Conservation (phyloP, 2,329 filamentous ascomycete species). For the Cadophora malorum region DNA sequence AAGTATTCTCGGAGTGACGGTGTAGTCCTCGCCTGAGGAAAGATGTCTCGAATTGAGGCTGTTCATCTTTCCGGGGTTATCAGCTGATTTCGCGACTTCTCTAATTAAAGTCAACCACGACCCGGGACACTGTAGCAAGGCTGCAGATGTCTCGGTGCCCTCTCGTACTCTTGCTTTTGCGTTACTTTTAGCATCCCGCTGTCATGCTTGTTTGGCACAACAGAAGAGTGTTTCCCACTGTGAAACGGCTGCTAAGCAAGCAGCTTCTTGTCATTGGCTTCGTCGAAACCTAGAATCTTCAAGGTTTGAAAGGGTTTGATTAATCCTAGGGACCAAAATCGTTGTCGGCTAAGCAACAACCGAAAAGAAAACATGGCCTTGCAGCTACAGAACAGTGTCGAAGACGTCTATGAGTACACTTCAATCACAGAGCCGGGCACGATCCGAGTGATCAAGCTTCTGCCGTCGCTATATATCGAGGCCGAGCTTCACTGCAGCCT, state of each 20-base stretch:
- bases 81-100: constrained; percentile 25
- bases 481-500: constrained; percentile 23
- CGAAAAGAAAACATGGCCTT: neutral
- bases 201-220: neutral
- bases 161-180: neutral
- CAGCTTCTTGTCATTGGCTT: neutral
- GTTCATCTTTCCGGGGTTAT: neutral
- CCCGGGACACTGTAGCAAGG: constrained; percentile 15
- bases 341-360: too few relatives aligned
- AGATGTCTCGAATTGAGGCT: constrained; percentile 8
- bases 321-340: too few relatives aligned
- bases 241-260: neutral
- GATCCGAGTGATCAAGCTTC: constrained; percentile 20
- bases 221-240: neutral
- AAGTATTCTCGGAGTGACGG: neutral
- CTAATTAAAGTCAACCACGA: constrained; percentile 29
- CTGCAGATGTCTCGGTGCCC: constrained; percentile 6
- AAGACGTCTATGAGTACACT: constrained; percentile 8
- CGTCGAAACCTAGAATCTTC: too few relatives aligned
- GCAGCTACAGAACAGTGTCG: neutral
- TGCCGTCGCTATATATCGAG: constrained; percentile 17
- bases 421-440: constrained; percentile 8
- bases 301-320: too few relatives aligned
- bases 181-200: neutral
- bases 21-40: neutral